A percentile compares a stretch with the other conserved stretches of the same genome.
Evolutionary conservation across 2,329 filamentous ascomycete species (phyloP).

Genomic region (Sporothrix protearum): DNA sequence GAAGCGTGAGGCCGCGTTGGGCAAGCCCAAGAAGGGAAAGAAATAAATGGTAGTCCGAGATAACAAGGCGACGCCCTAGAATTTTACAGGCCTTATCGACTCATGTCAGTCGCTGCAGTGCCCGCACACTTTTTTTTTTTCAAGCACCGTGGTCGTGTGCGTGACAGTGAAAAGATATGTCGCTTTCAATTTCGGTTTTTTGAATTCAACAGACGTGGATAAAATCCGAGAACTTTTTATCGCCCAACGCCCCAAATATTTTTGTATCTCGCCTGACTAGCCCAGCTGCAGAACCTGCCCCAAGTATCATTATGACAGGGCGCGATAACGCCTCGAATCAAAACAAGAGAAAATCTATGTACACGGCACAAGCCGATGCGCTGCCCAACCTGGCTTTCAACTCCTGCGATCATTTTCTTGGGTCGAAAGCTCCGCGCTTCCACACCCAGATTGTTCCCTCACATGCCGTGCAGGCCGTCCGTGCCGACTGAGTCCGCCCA

Average conservation of each 20-base stretch:
- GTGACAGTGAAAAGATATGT: background rate
- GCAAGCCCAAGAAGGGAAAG: constrained; percentile 46
- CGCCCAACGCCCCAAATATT: background rate
- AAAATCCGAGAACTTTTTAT: background rate
- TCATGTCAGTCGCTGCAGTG: background rate
- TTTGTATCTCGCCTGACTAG: background rate
- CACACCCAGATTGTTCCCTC: background rate
- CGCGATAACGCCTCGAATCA: background rate
- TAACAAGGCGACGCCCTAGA: background rate
- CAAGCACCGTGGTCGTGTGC: background rate
- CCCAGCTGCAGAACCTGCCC: background rate
- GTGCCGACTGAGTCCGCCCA: constrained; percentile 62
- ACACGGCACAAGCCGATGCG: background rate
- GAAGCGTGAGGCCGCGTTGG: constrained; percentile 51
- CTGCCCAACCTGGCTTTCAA: background rate
- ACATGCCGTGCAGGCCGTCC: constrained; percentile 36
- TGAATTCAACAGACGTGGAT: constrained; percentile 29
- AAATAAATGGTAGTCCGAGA: background rate
- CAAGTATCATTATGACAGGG: background rate
- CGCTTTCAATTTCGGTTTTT: background rate
- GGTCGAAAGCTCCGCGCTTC: no score
- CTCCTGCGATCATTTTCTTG: no score
- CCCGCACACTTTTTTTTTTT: background rate
- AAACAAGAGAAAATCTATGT: background rate
- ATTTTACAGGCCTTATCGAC: background rate